These are phyloP conservation scores for Proliferodiscus dingleyae DNA, from an alignment of 2,329 filamentous ascomycete species.

Conservation along the genomic window DNA sequence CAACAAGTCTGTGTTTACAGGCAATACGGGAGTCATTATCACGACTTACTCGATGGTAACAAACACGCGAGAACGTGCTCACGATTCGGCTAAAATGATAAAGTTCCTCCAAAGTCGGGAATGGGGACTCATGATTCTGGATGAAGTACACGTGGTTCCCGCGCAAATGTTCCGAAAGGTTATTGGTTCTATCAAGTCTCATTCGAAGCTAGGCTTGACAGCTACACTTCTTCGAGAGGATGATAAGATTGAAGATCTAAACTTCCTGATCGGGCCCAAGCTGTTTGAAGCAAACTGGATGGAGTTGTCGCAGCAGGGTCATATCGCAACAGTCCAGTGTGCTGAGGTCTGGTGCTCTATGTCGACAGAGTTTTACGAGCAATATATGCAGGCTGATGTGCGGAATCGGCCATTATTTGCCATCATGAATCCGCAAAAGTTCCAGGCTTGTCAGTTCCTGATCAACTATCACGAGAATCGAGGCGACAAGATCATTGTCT, in stretches of 20 bases:
- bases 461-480: conserved; percentile 95
- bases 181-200: conserved; percentile 86
- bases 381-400: conserved; percentile 73
- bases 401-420: conserved; percentile 69
- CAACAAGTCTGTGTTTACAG: conserved; percentile 78
- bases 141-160: conserved; percentile 97
- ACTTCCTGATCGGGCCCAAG: conserved; percentile 96
- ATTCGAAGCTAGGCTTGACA: conserved; percentile 91
- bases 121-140: conserved; percentile 95
- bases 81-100: conserved; percentile 98
- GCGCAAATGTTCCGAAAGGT: conserved; percentile 95
- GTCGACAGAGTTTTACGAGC: conserved; percentile 96
- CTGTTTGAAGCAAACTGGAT: conserved; percentile 99
- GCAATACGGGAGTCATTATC: conserved; percentile 92
- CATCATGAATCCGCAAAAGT: conserved; percentile 97
- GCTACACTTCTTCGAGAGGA: conserved; percentile 93
- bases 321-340: conserved; percentile 95
- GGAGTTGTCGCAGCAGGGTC: conserved; percentile 92
- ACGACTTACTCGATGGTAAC: conserved; percentile 99
- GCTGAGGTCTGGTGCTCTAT: conserved; percentile 99
- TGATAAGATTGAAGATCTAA: conserved; percentile 95
- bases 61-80: conserved; percentile 78
- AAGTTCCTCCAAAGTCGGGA: conserved; percentile 82
- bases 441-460: conserved; percentile 95
- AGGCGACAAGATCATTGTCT: conserved; percentile 97